Evolutionary conservation across 2,329 filamentous ascomycete species (phyloP), one percentile per base, ranked within the genome.

Genomic region (Zymoseptoria ardabiliae): DNA sequence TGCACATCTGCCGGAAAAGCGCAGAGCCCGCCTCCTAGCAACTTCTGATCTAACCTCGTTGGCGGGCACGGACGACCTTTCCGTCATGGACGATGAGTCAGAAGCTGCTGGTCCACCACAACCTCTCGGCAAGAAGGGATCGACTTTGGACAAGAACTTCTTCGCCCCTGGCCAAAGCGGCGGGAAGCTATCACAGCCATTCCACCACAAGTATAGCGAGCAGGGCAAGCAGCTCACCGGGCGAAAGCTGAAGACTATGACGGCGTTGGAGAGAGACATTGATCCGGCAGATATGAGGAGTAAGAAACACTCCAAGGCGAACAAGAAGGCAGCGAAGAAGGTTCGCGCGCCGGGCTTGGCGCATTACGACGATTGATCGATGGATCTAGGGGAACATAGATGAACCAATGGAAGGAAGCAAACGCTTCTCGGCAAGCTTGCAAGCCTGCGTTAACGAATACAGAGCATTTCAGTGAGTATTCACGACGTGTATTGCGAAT

Each of bases 221-320:
- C 91, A 96, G 71, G 91, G 91, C 4, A 95, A 90, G 77, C 79
- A 88, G 63, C 76, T 97, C 53, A 90, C 84, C 19, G 92, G 92
- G 0, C 82, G 94, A 61, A 99, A 99, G 75, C 83, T 90, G 55
- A 85, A 86, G 70, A 81, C 87, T 48, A 84, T 97, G 79, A 79
- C 90, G 55, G 93, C 93, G 10, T 71, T 97, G 62, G 91, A 97
- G 77, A 90, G 87, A 61, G 89, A 90, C 13, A 74, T 97, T 41
- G 91, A 97, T 69, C 87, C 89, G 0, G 87, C 86, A 61, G 93
- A 97, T 59, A 77, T 94, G 65, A 77, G 73, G 74, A 79, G 79
- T 55, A 99, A 99, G 84, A 97, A 97, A 79, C 94, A 99, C 76
- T 94, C 91, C 75, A 96, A 96, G 78, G 87, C 84, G n/a, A 85